These are phyloP conservation scores for Saururus chinensis DNA, from an alignment of 164 flowering plant species.

Conservation along the genomic window DNA sequence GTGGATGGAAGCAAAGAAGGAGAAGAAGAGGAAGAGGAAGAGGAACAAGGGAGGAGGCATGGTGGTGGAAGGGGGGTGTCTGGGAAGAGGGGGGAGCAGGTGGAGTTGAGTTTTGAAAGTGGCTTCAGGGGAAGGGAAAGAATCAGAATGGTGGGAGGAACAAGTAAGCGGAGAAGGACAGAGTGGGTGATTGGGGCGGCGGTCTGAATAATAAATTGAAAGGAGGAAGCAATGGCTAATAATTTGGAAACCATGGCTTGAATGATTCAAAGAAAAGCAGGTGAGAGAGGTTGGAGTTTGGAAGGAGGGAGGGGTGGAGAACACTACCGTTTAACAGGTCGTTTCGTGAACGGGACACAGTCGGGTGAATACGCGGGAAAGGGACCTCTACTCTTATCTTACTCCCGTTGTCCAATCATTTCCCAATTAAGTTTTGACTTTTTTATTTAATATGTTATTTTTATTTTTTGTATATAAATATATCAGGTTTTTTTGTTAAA, in stretches of 20 bases:
- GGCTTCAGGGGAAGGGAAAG: conserved; percentile 38
- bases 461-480: too few species aligned
- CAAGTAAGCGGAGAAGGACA: conserved; percentile 16
- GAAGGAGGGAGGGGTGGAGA: neutral
- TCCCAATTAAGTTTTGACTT: too few species aligned
- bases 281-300: neutral
- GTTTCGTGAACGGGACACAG: neutral
- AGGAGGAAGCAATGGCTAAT: neutral
- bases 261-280: conserved; percentile 2
- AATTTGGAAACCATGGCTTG: neutral
- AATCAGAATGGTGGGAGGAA: conserved; percentile 15
- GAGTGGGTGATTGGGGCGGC: neutral
- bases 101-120: conserved; percentile 17
- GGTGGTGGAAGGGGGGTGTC: conserved; percentile 6
- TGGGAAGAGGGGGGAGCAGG: conserved; percentile 17
- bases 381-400: too few species aligned
- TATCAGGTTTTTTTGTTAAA: too few species aligned
- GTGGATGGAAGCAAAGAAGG: conserved; percentile 18
- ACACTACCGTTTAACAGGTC: too few species aligned
- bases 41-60: conserved; percentile 17
- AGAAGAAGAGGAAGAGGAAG: conserved; percentile 18
- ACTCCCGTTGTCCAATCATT: too few species aligned
- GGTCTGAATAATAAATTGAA: neutral
- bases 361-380: conserved; percentile 4
- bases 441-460: too few species aligned